Base-by-base conservation (phyloP, 306 rosid species). In the Ochetophila trinervis region DNA sequence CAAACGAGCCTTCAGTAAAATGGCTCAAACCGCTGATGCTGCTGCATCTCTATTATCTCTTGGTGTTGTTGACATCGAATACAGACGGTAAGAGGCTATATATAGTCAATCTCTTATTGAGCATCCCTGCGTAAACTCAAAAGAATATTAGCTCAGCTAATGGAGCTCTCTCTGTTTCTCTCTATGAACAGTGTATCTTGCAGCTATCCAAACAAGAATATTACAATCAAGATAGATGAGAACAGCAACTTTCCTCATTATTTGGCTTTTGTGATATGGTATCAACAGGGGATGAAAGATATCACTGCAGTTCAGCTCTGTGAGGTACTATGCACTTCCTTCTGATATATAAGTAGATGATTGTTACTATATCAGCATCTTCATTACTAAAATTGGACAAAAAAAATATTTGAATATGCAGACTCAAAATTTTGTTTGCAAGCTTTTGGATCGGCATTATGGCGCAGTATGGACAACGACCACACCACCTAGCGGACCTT, bases 271-370 rank as follows among this genome's bases (percentile, higher is more conserved):
- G 96, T 84, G 52, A 44, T 92, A 54, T 81, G 90, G 91, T 84
- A 62, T 79, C 98, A 92, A 67, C 98, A 89, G 76, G 98, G 96
- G 73, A 85, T 37, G 58, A 87, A 85, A 55, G 96, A 92, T 59
- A 89, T 89, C 74, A 84, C 96, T 24, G 96, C 96, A 34, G 91
- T 87, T 45, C 98, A 84, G 63, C 88, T 87, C 35, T 92, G 98
- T 34, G 96, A 92, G 96, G 93, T 92, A 82, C 2, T 12, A 19
- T 36, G 24, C 0, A 23, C 34, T 22, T 35, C 12, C 32, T 27
- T 27, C 32, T 27, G 32, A 27, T 27, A 27, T 27, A 27, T 27
- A 27, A 1, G 32, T 27, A 27, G 2, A 27, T 27, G 4, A 55
- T 67, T 20, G 5, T 57, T 62, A 23, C 42, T 65, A 34, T 6